Evolutionary conservation across 208 protist genomes (phyloP), one percentile per base, ranked within the genome.

Genomic region (Trypanosoma lewisi): DNA sequence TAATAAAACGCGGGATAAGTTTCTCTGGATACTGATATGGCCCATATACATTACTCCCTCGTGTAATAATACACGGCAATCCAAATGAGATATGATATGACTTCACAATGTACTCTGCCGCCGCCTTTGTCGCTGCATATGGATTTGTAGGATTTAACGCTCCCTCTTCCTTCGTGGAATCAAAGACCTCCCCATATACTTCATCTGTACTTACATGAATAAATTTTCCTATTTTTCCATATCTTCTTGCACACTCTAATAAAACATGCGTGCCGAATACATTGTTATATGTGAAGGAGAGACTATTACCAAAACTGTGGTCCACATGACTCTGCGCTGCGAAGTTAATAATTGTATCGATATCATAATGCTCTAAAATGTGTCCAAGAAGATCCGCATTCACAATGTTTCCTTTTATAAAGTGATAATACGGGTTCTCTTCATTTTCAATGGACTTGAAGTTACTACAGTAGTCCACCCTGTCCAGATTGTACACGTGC

Each of bases 141-240:
- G 97, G 97, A 68, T 98, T 98, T 11, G 97, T 98, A 25, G 97
- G 97, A 44, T 87, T 80, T 66, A 98, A 65, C 44, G 83, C 78
- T 28, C 63, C 67, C 9, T 65, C 67, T 51, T 93, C 78, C 33
- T 74, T 63, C 47, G 76, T 70, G 1, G 61, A 42, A 30, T 59
- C 56, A 7, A 21, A 49, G 3, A 80, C 73, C 60, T 97, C 87
- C 25, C 97, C 97, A 70, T 98, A 98, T 37, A 98, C 97, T 74
- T 98, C 97, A 67, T 98, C 97, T 0, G 97, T 98, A 51, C 78
- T 91, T 9, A 98, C 87, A 62, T 98, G 93, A 44, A 98, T 80
- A 63, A 98, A 98, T 16, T 93, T 77, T 51, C 83, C 77, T 33
- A 98, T 78, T n/a, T 82, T 69, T 6, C 69, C 73, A 55, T 76